Evolutionary conservation across 306 rosid genomes (phyloP), one percentile per base, ranked within the genome.

Genomic region (Vigna nakashimae): DNA sequence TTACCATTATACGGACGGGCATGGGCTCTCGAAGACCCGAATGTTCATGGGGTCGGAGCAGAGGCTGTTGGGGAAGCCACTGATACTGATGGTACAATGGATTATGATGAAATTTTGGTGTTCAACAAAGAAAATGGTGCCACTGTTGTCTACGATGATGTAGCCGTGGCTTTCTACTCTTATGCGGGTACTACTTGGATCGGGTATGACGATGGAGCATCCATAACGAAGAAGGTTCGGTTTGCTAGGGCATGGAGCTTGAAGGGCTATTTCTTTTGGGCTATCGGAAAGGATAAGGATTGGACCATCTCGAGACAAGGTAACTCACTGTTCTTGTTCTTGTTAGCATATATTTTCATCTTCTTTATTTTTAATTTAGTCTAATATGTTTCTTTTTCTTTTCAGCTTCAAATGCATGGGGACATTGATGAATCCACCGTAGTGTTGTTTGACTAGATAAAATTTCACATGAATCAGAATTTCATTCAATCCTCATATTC

Each of bases 261-360:
- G 49, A 84, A 88, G 48, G 98, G 98, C 13, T 94, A 90, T 77
- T 94, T 94, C 79, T 86, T 92, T 86, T 94, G 97, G 98, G 93
- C 96, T 74, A 51, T 88, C 30, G 89, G 93, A 2, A 84, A 84
- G 71, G 98, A 94, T 16, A 86, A 89, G 72, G 77, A 80, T 17
- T 94, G 96, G 98, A 69, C 81, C 51, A 69, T 92, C 51, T 86
- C 96, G 12, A 73, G 42, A 34, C 76, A 84, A 87, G 97, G 97
- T 90, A 79, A 34, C 1, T 1, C 38, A 34, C 7, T 30, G 34
- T 30, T 30, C 34, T 30, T 30, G 34, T 30, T 30, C 34, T 30
- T 30, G 34, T 30, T 30, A 30, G 4, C 34, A 4, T 30, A 4
- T 30, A 4, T 4, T 30, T 30, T 30, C 34, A 30, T 30, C 34